Evolutionary conservation across 176 grass and related monocot species (phyloP), one percentile per base, ranked within the genome.

Genomic region (Rhynchospora tenuis): DNA sequence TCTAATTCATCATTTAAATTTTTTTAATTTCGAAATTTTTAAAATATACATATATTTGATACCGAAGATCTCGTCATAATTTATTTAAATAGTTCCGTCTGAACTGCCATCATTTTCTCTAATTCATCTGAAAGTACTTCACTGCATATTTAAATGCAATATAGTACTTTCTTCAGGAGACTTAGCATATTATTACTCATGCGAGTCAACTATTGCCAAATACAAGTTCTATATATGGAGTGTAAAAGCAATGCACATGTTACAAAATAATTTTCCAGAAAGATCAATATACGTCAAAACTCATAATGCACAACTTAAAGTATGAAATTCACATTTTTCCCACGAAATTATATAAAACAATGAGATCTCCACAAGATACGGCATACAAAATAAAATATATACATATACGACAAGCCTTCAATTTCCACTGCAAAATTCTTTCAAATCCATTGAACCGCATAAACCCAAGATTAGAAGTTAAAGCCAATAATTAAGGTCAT

Each of bases 391-490:
- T 54, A 75, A 11, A 28, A 65, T 3, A 76, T 76, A 76, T 29
- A 19, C 54, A 29, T 10, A 55, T 0, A n/a, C 9, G 9, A 4
- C 60, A 44, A 9, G 66, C 9, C 7, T 38, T 16, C n/a, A 67
- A 19, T 67, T 50, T 50, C n/a, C 71, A 22, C 47, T 52, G 56
- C 13, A 75, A 52, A 54, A 20, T 54, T 29, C 42, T 7, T n/a
- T 28, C 2, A 43, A 4, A 16, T 31, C 13, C 43, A 50, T 17
- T 50, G 45, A 51, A 74, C 42, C 45, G 50, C 20, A 48, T 50
- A 74, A 70, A 51, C 70, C 73, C 46, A 76, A 76, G 29, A 76
- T 76, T 19, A 76, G 26, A 76, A 55, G 19, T 17, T 19, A 76
- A 28, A 27, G 22, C 71, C 46, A 75, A 17, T 60, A 24, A 61